Percentiles rank a stretch among this genome's conserved stretches.
These are phyloP conservation scores for Exsudoporus frostii DNA, from an alignment of 768 basidiomycete genomes.

Conservation along the genomic window DNA sequence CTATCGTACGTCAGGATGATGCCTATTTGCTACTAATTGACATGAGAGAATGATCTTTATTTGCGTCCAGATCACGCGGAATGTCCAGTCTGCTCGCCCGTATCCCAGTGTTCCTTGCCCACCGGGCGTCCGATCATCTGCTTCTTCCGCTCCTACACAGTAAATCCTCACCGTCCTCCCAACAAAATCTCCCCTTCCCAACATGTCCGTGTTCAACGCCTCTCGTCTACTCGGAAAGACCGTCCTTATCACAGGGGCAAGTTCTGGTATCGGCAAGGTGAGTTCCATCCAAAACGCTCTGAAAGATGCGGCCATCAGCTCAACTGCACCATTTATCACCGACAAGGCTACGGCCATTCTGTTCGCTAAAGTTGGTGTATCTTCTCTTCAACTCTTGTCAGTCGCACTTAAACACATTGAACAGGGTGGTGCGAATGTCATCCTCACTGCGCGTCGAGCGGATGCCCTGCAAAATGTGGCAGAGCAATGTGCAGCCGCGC, in stretches of 20 bases:
- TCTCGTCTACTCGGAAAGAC: constrained; percentile 80
- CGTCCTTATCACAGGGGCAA: constrained; percentile 86
- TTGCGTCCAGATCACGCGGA: constrained; percentile 4
- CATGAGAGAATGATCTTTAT: background rate
- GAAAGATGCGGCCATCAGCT: background rate
- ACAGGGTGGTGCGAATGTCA: constrained; percentile 83
- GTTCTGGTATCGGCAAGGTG: constrained; percentile 87
- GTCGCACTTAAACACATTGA: background rate
- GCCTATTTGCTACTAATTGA: no score
- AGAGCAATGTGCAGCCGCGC: constrained; percentile 63
- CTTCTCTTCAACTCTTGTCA: background rate
- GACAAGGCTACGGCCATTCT: constrained; percentile 79
- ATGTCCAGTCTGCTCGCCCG: background rate
- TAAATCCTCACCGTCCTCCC: background rate
- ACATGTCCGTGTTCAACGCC: constrained; percentile 80
- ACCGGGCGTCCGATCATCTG: constrained; percentile 2
- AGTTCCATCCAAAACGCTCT: constrained; percentile 26
- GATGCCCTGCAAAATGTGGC: constrained; percentile 72
- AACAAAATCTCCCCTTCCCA: constrained; percentile 6
- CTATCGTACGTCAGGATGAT: background rate
- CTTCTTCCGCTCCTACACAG: background rate
- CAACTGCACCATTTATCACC: background rate
- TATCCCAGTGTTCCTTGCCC: background rate
- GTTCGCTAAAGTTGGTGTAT: constrained; percentile 69
- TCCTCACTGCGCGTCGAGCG: constrained; percentile 75